These are phyloP conservation scores for Apiospora malaysiana DNA, from an alignment of 2,329 filamentous ascomycete genomes.

Conservation along the genomic window DNA sequence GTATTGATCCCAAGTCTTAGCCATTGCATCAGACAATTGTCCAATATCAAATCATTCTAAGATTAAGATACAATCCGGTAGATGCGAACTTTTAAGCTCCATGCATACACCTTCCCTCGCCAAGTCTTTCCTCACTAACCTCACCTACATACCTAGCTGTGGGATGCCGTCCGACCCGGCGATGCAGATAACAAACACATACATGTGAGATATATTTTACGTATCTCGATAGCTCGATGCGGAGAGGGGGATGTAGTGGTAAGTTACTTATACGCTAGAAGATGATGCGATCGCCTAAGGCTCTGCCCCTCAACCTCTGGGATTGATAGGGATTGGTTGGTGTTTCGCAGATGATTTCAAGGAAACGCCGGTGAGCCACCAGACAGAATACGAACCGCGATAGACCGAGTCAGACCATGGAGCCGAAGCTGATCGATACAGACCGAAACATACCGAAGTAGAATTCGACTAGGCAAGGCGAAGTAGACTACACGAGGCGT, in stretches of 20 bases:
- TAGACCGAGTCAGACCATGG: no score
- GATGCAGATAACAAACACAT: background rate
- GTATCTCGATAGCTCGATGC: slow-evolving; percentile 3
- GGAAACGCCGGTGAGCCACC: background rate
- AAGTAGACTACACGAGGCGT: background rate
- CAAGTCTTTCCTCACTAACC: background rate
- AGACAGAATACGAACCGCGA: background rate
- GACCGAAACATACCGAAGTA: background rate
- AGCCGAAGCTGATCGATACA: no score
- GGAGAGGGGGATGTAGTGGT: background rate
- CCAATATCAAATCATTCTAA: background rate
- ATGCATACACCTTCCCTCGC: background rate
- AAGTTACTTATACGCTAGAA: background rate
- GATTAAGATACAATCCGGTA: background rate
- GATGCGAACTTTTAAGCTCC: background rate
- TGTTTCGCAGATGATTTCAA: background rate
- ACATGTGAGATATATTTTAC: background rate
- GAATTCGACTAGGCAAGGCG: background rate
- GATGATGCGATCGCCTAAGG: background rate
- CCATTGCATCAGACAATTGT: background rate
- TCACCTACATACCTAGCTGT: background rate
- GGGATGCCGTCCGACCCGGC: background rate
- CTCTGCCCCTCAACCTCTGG: background rate
- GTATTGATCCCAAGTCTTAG: background rate
- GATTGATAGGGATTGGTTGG: background rate